A percentile compares a stretch with the other conserved stretches of the same genome.
Conservation (phyloP, 176 grass and related monocot species). For the Stipa capillata region DNA sequence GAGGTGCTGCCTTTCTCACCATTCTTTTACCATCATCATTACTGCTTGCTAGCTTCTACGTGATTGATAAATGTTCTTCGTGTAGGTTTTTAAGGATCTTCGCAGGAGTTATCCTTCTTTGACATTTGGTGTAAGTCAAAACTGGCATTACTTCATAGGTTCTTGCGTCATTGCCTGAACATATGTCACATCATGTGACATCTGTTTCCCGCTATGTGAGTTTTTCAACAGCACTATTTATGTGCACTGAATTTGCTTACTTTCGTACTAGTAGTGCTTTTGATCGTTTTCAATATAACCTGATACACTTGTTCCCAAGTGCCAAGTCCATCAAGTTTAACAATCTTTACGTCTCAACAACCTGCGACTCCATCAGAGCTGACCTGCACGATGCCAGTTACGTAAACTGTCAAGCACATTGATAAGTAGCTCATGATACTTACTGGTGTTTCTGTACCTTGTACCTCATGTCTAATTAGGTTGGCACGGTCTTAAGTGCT, state of each 20-base stretch:
- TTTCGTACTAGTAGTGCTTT: not conserved
- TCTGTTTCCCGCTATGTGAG: no score
- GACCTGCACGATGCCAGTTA: not conserved
- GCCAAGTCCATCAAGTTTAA: not conserved
- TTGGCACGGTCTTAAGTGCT: conserved; percentile 67
- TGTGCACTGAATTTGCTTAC: not conserved
- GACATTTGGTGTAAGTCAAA: conserved; percentile 62
- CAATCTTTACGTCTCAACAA: not conserved
- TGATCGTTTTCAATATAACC: not conserved
- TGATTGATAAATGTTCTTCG: not conserved
- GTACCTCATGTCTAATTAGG: conserved; percentile 30
- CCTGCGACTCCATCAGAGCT: not conserved
- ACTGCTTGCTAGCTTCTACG: not conserved
- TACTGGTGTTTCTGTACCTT: not conserved
- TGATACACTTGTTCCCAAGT: not conserved
- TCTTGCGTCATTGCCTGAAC: not conserved
- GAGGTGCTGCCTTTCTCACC: conserved; percentile 37
- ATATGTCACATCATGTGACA: not conserved
- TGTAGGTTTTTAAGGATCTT: conserved; percentile 60
- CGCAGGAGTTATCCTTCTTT: conserved; percentile 54
- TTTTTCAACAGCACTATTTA: not conserved
- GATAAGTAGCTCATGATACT: not conserved
- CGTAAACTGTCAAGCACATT: not conserved
- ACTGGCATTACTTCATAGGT: not conserved
- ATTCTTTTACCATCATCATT: not conserved